Percentiles rank a stretch among this genome's conserved stretches.
phyloP scores from a whole-genome alignment of 2,329 filamentous ascomycete genomes.

The Malbranchea zuffiana region DNA sequence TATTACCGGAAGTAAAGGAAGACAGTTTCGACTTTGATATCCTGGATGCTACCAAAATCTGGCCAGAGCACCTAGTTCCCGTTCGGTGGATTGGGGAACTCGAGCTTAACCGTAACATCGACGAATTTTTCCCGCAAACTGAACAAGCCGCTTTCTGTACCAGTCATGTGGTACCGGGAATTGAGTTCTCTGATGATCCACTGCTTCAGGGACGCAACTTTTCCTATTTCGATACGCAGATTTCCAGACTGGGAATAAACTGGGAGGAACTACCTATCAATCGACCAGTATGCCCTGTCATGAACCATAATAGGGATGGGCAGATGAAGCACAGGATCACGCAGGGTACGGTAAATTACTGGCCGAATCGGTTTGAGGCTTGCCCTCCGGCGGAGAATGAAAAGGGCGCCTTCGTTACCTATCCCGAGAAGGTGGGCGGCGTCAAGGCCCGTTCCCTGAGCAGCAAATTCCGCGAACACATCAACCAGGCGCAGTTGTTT shows the following conservation, averaged over 20 bases:
- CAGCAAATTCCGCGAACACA: slow-evolving; percentile 67
- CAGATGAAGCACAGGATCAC: slow-evolving; percentile 61
- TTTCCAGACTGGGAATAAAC: slow-evolving; percentile 60
- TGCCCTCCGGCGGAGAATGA: slow-evolving; percentile 50
- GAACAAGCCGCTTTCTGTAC: slow-evolving; percentile 80
- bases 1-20: slow-evolving; percentile 58
- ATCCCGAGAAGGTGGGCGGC: slow-evolving; percentile 53
- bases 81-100: slow-evolving; percentile 68
- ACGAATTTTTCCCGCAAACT: slow-evolving; percentile 72
- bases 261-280: slow-evolving; percentile 72
- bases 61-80: slow-evolving; percentile 68
- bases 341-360: slow-evolving; percentile 66
- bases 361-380: slow-evolving; percentile 59
- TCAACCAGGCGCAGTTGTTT: slow-evolving; percentile 69
- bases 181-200: slow-evolving; percentile 67
- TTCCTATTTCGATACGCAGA: slow-evolving; percentile 44
- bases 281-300: slow-evolving; percentile 59
- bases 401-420: slow-evolving; percentile 60
- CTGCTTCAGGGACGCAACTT: slow-evolving; percentile 63
- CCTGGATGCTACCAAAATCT: slow-evolving; percentile 74
- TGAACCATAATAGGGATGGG: slow-evolving; percentile 69
- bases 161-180: slow-evolving; percentile 64
- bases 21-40: slow-evolving; percentile 78
- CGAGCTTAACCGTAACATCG: slow-evolving; percentile 66
- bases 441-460: slow-evolving; percentile 55